Evolutionary conservation across 1,284 basidiomycete species (phyloP).

Genomic region (Ustilago lituana): DNA sequence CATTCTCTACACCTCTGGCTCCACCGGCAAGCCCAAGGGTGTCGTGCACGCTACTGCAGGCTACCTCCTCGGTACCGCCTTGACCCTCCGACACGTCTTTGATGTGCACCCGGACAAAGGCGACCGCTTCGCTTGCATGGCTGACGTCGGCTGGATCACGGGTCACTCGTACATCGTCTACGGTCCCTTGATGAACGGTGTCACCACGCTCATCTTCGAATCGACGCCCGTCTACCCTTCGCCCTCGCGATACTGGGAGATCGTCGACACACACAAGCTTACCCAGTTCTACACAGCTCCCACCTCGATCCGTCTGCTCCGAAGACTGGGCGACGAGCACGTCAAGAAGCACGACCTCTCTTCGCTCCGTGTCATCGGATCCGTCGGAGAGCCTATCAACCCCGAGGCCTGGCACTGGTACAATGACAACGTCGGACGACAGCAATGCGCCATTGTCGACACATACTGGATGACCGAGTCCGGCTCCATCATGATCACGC

Average conservation of each 20-base stretch:
- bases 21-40: conserved; percentile 96
- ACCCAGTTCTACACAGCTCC: conserved; percentile 72
- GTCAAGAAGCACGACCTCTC: conserved; percentile 85
- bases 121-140: conserved; percentile 90
- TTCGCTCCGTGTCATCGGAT: conserved; percentile 85
- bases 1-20: conserved; percentile 94
- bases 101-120: conserved; percentile 81
- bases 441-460: conserved; percentile 92
- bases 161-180: conserved; percentile 98
- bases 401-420: conserved; percentile 99
- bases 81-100: conserved; percentile 96
- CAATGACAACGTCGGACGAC: conserved; percentile 89
- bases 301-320: conserved; percentile 81
- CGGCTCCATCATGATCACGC: conserved; percentile 92
- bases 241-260: conserved; percentile 95
- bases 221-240: conserved; percentile 96
- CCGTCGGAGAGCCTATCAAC: conserved; percentile 98
- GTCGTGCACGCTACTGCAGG: conserved; percentile 95
- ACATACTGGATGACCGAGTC: conserved; percentile 86
- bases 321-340: conserved; percentile 86
- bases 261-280: conserved; percentile 89
- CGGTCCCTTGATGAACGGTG: conserved; percentile 89
- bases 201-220: conserved; percentile 93
- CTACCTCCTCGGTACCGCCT: conserved; percentile 85
- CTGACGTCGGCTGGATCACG: conserved; percentile 98